Evolutionary conservation across 2,329 filamentous ascomycete species (phyloP).

Genomic region (Sclerotinia glacialis): DNA sequence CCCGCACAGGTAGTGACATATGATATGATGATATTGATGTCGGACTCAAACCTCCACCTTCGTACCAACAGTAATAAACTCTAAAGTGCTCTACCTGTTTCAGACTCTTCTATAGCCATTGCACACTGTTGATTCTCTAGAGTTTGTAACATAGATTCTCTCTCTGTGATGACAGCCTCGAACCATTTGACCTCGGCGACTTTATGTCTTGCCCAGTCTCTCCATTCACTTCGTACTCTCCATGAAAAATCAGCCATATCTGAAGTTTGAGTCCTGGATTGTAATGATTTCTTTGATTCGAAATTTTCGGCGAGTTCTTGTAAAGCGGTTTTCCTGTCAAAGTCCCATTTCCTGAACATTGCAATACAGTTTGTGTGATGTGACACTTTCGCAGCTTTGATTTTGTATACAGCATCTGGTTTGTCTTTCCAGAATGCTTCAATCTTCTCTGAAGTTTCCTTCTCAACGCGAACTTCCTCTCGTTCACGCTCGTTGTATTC

Average conservation of each 20-base stretch:
- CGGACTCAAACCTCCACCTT: neutral
- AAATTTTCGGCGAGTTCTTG: neutral
- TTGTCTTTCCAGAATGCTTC: conserved; percentile 43
- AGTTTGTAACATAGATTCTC: neutral
- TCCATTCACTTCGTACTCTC: neutral
- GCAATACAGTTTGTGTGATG: neutral
- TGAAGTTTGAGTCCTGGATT: neutral
- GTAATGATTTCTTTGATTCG: neutral
- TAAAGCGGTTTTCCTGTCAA: neutral
- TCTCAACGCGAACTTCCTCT: conserved; percentile 46
- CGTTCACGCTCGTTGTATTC: conserved; percentile 46
- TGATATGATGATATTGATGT: neutral
- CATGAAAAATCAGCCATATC: no score
- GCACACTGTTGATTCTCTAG: neutral
- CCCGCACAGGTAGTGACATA: neutral
- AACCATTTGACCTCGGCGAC: conserved; percentile 6
- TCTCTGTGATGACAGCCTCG: neutral
- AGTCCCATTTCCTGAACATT: neutral
- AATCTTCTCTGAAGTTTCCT: conserved; percentile 45
- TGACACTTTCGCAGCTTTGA: conserved; percentile 44
- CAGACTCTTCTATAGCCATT: neutral
- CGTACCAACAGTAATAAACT: neutral
- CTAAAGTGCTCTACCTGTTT: neutral
- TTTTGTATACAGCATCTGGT: conserved; percentile 40
- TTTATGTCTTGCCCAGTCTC: conserved; percentile 6